Conservation (phyloP, 139 green algal species). For the Chlorella ohadii region DNA sequence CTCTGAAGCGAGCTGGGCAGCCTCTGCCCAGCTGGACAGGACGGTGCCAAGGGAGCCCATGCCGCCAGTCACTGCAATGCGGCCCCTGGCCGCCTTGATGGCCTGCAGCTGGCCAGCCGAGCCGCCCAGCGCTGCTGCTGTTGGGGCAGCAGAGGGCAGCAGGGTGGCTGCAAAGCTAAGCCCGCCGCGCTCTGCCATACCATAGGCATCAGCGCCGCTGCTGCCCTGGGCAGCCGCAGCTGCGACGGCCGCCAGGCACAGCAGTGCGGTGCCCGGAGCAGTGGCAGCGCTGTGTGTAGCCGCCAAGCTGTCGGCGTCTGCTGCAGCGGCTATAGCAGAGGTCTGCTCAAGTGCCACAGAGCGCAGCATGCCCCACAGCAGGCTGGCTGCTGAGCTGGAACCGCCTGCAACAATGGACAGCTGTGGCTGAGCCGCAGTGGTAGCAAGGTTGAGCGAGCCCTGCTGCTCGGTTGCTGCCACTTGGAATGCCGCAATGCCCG, state of each 20-base stretch:
- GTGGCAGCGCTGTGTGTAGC: too few relatives aligned
- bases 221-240: background rate
- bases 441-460: background rate
- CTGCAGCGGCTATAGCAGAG: background rate
- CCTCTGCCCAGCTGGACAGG: conserved; percentile 63
- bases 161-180: background rate
- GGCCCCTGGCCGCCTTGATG: background rate
- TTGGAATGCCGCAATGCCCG: conserved; percentile 17
- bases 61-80: conserved; percentile 70
- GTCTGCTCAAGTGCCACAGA: conserved; percentile 20
- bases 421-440: background rate
- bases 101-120: background rate
- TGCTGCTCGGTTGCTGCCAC: background rate
- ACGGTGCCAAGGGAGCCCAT: conserved; percentile 73
- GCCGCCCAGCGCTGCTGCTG: background rate
- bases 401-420: background rate
- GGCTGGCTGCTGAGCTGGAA: background rate
- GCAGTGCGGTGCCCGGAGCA: background rate
- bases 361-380: conserved; percentile 49
- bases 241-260: background rate
- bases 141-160: background rate
- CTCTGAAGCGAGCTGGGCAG: background rate
- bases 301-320: conserved; percentile 5
- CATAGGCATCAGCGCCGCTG: conserved; percentile 6
- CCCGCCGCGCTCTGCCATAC: background rate